phyloP scores from a whole-genome alignment of 495 filamentous ascomycete species.

The Lasiosphaeris hirsuta region DNA sequence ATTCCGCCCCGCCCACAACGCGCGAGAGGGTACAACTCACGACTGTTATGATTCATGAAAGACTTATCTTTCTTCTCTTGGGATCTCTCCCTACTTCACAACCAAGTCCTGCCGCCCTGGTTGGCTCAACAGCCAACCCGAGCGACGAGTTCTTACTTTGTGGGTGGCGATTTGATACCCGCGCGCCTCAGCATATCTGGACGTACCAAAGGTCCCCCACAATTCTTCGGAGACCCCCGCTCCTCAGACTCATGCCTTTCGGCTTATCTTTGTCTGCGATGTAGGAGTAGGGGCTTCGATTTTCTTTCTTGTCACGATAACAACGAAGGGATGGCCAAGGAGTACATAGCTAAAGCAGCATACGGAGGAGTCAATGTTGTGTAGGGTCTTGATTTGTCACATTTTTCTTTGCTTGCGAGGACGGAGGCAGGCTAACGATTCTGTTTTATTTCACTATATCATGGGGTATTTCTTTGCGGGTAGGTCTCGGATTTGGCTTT shows the following conservation, averaged over 20 bases:
- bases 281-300: not conserved
- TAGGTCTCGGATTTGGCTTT: no score
- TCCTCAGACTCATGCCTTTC: not conserved
- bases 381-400: no score
- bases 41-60: conserved; percentile 27
- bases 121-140: no score
- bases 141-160: no score
- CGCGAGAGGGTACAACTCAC: conserved; percentile 3
- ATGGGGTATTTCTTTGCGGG: no score
- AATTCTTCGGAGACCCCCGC: no score
- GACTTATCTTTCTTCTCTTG: conserved; percentile 1
- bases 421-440: no score
- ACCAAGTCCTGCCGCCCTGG: no score
- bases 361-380: no score
- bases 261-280: conserved; percentile 7
- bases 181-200: not conserved
- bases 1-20: not conserved
- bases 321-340: conserved; percentile 18
- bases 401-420: no score
- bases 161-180: no score
- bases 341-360: conserved; percentile 16
- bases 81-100: conserved; percentile 6
- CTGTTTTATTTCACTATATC: no score
- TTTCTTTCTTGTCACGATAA: conserved; percentile 16
- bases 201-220: conserved; percentile 1